phyloP scores from a whole-genome alignment of 768 basidiomycete species.

The Auriscalpium orientale region DNA sequence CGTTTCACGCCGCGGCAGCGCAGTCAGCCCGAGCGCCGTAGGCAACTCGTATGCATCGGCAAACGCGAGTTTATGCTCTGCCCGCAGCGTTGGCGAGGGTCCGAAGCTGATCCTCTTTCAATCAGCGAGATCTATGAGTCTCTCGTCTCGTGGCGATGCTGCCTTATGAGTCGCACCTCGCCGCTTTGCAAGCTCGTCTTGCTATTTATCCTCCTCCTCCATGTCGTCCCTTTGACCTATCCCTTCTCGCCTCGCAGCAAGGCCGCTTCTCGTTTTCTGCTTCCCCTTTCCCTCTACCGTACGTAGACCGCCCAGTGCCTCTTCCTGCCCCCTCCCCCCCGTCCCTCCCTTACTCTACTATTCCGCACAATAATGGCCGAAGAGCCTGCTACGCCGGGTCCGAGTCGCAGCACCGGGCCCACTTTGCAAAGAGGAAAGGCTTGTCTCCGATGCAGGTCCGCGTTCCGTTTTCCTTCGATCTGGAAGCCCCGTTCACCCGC shows the following conservation, averaged over 20 bases:
- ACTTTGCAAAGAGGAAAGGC: slow-evolving; percentile 17
- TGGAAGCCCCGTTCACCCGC: not conserved
- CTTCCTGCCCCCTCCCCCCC: no score
- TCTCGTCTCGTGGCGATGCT: not conserved
- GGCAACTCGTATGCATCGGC: not conserved
- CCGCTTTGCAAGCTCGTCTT: not conserved
- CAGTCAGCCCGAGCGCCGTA: not conserved
- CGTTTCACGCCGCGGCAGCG: not conserved
- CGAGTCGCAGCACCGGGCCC: slow-evolving; percentile 9
- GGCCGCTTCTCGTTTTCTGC: not conserved
- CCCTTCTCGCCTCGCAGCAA: not conserved
- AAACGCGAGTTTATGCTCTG: not conserved
- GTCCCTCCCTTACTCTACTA: not conserved
- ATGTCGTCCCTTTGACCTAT: not conserved
- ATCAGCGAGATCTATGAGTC: not conserved
- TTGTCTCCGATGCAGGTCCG: slow-evolving; percentile 18
- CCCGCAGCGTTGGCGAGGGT: not conserved
- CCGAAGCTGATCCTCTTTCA: not conserved
- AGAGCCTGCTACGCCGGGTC: slow-evolving; percentile 4
- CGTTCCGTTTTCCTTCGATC: not conserved
- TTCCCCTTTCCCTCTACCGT: slow-evolving; percentile 9
- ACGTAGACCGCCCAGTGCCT: slow-evolving; percentile 9
- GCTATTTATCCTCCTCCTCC: not conserved
- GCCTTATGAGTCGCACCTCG: not conserved
- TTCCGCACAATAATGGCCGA: slow-evolving; percentile 15